Conservation (phyloP, 192 early-diverging fungal species). For the Coemansia sp. region DNA sequence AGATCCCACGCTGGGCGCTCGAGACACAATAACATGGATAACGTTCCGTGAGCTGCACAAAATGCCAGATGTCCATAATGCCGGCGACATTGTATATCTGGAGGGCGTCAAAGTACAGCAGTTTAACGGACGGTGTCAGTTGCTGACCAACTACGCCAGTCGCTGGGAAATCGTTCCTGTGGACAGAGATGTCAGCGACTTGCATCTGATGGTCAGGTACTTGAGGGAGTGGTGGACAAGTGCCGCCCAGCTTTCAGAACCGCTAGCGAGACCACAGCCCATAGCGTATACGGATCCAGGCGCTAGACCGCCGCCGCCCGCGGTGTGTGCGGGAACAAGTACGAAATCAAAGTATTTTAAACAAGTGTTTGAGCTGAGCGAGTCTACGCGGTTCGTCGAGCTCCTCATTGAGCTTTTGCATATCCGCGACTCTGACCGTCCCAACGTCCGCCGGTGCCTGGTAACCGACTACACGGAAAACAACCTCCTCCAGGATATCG, state of each 20-base stretch:
- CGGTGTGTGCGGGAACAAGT: too few species aligned
- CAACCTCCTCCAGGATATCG: not conserved
- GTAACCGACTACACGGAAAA: conserved; percentile 31
- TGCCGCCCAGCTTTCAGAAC: not conserved
- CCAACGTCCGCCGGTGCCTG: not conserved
- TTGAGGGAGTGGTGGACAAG: conserved; percentile 18
- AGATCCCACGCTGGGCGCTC: conserved; percentile 12
- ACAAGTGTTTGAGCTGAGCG: not conserved
- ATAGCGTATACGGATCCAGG: too few species aligned
- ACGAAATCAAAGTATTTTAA: too few species aligned
- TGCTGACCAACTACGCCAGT: conserved; percentile 4
- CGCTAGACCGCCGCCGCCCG: too few species aligned
- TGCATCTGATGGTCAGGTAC: conserved; percentile 12
- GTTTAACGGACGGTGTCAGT: not conserved
- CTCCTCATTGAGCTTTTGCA: conserved; percentile 18
- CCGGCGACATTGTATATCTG: conserved; percentile 30
- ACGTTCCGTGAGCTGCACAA: conserved; percentile 5
- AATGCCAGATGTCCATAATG: conserved; percentile 12
- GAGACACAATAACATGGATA: not conserved
- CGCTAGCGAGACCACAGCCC: not conserved
- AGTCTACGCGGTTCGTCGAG: conserved; percentile 6
- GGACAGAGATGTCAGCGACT: not conserved
- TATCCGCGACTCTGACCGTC: not conserved
- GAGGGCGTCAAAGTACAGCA: conserved; percentile 7
- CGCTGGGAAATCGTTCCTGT: conserved; percentile 12